Percentiles rank a stretch among this genome's conserved stretches.
phyloP scores from a whole-genome alignment of 345 rosid genomes.

The Turritis glabra region DNA sequence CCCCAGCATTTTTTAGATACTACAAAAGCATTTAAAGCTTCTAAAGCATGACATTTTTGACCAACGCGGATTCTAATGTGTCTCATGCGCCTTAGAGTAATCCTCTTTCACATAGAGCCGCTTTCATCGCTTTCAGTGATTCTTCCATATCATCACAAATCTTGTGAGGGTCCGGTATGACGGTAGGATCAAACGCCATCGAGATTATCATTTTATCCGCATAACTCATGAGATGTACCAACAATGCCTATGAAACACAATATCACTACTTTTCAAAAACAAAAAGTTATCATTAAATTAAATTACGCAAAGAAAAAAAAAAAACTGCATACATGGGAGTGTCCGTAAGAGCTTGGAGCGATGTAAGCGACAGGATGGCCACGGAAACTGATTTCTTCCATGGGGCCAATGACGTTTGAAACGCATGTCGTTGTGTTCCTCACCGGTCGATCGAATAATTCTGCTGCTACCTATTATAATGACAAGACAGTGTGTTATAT shows the following conservation, averaged over 20 bases:
- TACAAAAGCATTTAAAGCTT: not conserved
- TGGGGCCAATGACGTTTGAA: constrained; percentile 61
- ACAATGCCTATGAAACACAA: constrained; percentile 53
- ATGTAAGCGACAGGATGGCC: constrained; percentile 62
- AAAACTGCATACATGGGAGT: constrained; percentile 41
- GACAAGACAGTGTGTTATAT: not conserved
- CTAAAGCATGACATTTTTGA: not conserved
- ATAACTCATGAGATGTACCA: constrained; percentile 68
- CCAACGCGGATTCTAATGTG: not conserved
- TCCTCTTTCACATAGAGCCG: constrained; percentile 21
- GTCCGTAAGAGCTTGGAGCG: constrained; percentile 61
- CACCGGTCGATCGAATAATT: constrained; percentile 37
- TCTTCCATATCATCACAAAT: constrained; percentile 59
- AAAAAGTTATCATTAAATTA: not conserved
- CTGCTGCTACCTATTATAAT: constrained; percentile 43
- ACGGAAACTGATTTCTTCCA: constrained; percentile 56
- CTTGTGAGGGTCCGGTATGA: constrained; percentile 59
- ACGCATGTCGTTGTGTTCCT: constrained; percentile 49
- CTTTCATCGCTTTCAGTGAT: constrained; percentile 49
- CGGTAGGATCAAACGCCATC: constrained; percentile 57
- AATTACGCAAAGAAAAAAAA: not conserved
- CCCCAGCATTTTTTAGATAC: too few relatives aligned
- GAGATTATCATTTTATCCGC: constrained; percentile 55
- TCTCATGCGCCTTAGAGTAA: not conserved
- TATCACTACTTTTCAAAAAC: not conserved